Conservation (phyloP, 2,329 filamentous ascomycete genomes). For the Colletotrichum paranaense region DNA sequence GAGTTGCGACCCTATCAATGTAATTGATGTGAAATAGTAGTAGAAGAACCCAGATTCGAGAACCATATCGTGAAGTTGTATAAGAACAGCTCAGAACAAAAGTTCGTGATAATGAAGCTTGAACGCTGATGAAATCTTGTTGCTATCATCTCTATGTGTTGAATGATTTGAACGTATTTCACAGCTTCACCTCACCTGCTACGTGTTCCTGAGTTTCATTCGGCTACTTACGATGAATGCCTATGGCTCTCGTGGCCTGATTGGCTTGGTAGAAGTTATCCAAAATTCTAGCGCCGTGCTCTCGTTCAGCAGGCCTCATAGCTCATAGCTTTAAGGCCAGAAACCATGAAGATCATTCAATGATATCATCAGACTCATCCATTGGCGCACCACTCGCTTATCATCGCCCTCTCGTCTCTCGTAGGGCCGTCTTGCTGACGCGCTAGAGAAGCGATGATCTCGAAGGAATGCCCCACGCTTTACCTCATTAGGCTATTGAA, state of each 20-base stretch:
- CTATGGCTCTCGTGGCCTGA: neutral
- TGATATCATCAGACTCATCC: neutral
- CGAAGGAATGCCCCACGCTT: constrained; percentile 12
- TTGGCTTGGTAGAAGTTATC: neutral
- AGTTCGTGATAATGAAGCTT: too few species aligned
- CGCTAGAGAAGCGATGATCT: neutral
- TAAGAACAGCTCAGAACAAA: too few species aligned
- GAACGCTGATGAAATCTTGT: too few species aligned
- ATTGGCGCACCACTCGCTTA: neutral
- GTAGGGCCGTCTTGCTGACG: neutral
- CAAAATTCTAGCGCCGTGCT: neutral
- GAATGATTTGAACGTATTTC: too few species aligned
- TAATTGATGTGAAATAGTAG: too few species aligned
- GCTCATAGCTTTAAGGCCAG: neutral
- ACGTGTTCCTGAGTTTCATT: neutral
- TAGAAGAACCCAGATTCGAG: too few species aligned
- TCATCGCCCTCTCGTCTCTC: neutral
- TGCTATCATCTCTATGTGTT: neutral
- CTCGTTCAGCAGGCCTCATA: neutral
- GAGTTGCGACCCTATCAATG: rapidly evolving
- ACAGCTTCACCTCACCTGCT: too few species aligned
- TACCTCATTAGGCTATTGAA: constrained; percentile 28
- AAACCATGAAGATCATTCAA: neutral
- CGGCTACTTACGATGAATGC: neutral
- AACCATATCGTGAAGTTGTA: too few species aligned